Base-by-base conservation (phyloP, 768 basidiomycete genomes). In the Hericium alpestre region DNA sequence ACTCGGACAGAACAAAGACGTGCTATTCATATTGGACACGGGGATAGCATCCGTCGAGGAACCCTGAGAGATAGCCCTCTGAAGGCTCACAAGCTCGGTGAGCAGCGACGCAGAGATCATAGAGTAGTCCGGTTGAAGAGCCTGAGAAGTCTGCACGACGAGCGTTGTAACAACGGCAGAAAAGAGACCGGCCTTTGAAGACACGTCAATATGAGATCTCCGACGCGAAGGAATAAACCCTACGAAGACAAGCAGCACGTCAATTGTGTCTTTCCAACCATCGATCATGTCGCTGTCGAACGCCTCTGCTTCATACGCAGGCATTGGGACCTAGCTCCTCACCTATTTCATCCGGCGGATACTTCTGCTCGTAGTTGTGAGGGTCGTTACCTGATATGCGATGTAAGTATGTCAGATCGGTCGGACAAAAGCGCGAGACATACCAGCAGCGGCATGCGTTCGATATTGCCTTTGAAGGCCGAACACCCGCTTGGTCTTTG, bases 101-200 rank as follows among this genome's bases (percentile, higher is more conserved):
- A 46, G 43, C 13, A 46, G 43, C 16, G 43, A 46, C 20, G 43
- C 43, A 46, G 43, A 46, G 16, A 46, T 20, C 43, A 46, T 46
- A 46, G 43, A n/a, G 20, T 46, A 46, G 1, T 54, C 22, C 4
- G 39, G 15, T 58, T 60, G 53, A 27, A 60, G 32, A 38, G n/a
- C 38, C 15, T 46, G 56, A 4, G 54, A 51, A 22, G 39, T 51
- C 13, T 43, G 54, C 5, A 58, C 37, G 9, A 60, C 22, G 39
- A 59, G 57, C 2, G 59, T 18, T 15, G 59, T 54, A 23, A 59
- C 46, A 22, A 53, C 56, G 4, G 38, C 56, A 23, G 59, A 57
- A 41, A 59, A 54, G 23, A 59, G 49, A 38, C 59, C 59, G 39
- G 59, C 52, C 58, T 59, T 16, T 9, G 32, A n/a, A 46, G 16